Evolutionary conservation across 1,284 basidiomycete genomes (phyloP).

Genomic region (Cryptococcus sp.): DNA sequence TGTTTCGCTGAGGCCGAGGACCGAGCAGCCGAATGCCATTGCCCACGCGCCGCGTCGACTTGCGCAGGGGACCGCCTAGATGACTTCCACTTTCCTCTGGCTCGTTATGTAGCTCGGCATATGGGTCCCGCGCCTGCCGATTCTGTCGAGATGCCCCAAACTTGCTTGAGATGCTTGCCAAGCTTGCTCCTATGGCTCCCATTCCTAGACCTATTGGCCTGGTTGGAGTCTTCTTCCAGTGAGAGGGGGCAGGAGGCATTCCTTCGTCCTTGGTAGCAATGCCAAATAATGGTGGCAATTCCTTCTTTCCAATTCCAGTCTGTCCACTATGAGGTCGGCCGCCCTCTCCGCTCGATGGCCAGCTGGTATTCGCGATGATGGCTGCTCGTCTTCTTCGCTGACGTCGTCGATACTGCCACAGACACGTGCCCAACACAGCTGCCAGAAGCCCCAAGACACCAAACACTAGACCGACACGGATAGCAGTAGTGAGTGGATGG

Average conservation of each 20-base stretch:
- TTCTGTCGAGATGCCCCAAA: conserved; percentile 4
- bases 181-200: conserved; percentile 24
- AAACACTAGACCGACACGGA: conserved; percentile 24
- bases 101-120: conserved; percentile 26
- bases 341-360: conserved; percentile 9
- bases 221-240: too few species aligned
- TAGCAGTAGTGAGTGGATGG: conserved; percentile 16
- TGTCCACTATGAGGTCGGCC: conserved; percentile 13
- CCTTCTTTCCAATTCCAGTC: conserved; percentile 23
- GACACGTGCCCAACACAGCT: conserved; percentile 13
- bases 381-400: not conserved
- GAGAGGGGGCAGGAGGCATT: too few species aligned
- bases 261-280: too few species aligned
- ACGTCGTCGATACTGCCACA: conserved; percentile 17
- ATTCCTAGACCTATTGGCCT: conserved; percentile 22
- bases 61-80: conserved; percentile 17
- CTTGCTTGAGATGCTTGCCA: conserved; percentile 26
- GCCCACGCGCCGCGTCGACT: conserved; percentile 29
- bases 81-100: not conserved
- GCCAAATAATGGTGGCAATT: too few species aligned
- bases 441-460: conserved; percentile 17
- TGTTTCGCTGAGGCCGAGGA: conserved; percentile 20
- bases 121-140: conserved; percentile 14
- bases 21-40: conserved; percentile 39
- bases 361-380: not conserved